These are phyloP conservation scores for Trichoderma atroviride DNA, from an alignment of 2,329 filamentous ascomycete genomes.

Conservation along the genomic window DNA sequence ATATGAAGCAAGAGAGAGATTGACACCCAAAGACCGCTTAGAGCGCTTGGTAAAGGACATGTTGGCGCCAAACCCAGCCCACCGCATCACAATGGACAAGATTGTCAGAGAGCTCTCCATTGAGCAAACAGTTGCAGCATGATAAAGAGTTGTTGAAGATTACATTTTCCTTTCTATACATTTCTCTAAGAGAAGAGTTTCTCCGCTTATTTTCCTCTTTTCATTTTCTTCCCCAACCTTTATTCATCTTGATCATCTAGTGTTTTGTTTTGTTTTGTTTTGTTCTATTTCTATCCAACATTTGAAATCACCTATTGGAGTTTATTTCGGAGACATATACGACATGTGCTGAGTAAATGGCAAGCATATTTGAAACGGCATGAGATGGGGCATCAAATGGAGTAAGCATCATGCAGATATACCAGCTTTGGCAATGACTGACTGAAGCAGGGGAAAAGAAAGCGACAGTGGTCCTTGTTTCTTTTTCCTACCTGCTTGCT, in stretches of 20 bases:
- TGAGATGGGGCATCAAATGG: conserved; percentile 4
- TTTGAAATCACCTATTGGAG: conserved; percentile 17
- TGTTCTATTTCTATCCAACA: not conserved
- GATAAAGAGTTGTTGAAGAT: not conserved
- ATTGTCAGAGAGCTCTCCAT: conserved; percentile 50
- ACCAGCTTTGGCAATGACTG: conserved; percentile 10
- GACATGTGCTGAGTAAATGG: conserved; percentile 13
- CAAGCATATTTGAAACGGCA: conserved; percentile 10
- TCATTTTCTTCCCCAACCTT: conserved; percentile 5
- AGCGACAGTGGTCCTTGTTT: not conserved
- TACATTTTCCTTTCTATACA: not conserved
- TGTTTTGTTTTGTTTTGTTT: not conserved
- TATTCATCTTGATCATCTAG: not conserved
- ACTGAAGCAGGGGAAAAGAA: conserved; percentile 19
- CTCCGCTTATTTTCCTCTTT: not conserved
- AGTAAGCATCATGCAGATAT: conserved; percentile 19
- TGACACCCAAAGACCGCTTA: conserved; percentile 52
- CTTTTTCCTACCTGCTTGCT: not conserved
- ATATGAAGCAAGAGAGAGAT: conserved; percentile 49
- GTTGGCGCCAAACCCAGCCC: conserved; percentile 53
- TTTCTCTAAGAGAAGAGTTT: not conserved
- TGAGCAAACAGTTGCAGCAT: conserved; percentile 31
- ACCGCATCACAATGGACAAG: conserved; percentile 58
- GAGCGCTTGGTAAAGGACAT: conserved; percentile 58
- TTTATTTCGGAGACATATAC: conserved; percentile 18